A percentile compares a stretch with the other conserved stretches of the same genome.
These are phyloP conservation scores for Pelargonium nanum DNA, from an alignment of 345 rosid species.

Conservation along the genomic window DNA sequence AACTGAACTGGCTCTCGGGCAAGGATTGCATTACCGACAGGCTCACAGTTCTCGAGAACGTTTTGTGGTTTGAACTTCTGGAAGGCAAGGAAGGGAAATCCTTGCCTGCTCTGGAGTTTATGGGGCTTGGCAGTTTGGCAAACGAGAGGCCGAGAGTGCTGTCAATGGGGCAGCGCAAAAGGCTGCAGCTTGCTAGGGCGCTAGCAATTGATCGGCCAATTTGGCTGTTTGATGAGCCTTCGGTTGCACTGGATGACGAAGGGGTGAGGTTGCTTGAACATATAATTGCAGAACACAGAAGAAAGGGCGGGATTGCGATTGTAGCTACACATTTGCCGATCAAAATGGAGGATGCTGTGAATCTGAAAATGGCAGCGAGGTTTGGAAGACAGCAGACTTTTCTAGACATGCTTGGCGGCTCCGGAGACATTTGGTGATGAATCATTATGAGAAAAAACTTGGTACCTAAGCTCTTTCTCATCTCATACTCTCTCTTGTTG, in stretches of 20 bases:
- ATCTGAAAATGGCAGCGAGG: conserved; percentile 66
- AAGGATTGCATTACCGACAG: conserved; percentile 69
- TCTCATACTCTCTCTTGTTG: too few species aligned
- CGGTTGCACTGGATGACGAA: conserved; percentile 74
- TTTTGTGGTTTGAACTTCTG: conserved; percentile 78
- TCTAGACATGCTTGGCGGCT: conserved; percentile 72
- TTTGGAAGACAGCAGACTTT: conserved; percentile 75
- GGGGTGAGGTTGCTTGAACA: conserved; percentile 69
- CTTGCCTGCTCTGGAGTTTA: conserved; percentile 63
- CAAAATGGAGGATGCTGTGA: conserved; percentile 72
- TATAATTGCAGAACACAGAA: conserved; percentile 63
- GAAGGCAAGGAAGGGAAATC: conserved; percentile 70
- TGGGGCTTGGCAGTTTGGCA: conserved; percentile 76
- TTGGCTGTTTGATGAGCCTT: conserved; percentile 84
- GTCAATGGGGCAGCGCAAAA: conserved; percentile 87
- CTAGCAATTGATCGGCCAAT: conserved; percentile 80
- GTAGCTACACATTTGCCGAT: conserved; percentile 86
- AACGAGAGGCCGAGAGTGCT: conserved; percentile 73
- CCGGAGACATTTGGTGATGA: too few species aligned
- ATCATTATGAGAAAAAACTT: too few species aligned
- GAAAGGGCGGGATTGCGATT: conserved; percentile 69
- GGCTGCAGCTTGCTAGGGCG: conserved; percentile 76
- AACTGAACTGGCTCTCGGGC: conserved; percentile 80
- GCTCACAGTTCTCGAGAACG: conserved; percentile 62
- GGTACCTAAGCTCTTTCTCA: too few species aligned